phyloP scores from a whole-genome alignment of 495 filamentous ascomycete genomes.

The Lophiostoma macrostomum region DNA sequence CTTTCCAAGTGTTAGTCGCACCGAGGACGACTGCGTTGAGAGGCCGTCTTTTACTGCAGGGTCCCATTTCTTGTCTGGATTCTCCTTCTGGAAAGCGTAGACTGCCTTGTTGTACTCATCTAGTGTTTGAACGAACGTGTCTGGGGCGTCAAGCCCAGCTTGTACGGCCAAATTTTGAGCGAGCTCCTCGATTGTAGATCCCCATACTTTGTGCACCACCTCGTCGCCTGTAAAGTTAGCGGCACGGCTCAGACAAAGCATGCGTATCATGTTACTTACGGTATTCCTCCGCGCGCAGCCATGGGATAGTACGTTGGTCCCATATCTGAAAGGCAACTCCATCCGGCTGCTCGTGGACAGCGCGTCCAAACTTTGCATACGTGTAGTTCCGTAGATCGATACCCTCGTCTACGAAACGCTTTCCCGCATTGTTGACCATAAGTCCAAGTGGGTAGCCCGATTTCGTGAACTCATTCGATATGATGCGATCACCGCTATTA shows the following conservation, averaged over 20 bases:
- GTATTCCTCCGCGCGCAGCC: constrained; percentile 59
- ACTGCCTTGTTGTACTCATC: constrained; percentile 54
- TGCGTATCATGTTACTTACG: no score
- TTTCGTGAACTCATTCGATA: constrained; percentile 65
- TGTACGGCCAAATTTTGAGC: constrained; percentile 47
- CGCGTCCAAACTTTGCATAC: constrained; percentile 58
- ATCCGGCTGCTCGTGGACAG: constrained; percentile 54
- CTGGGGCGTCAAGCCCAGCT: constrained; percentile 44
- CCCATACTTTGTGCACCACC: constrained; percentile 50
- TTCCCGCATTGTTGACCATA: constrained; percentile 57
- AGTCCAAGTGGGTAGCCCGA: constrained; percentile 63
- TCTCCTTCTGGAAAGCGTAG: constrained; percentile 38
- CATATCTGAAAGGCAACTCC: constrained; percentile 61
- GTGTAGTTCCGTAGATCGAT: constrained; percentile 62
- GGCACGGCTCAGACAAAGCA: no score
- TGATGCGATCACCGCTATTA: constrained; percentile 49
- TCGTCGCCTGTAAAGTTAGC: no score
- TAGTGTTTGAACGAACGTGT: constrained; percentile 49
- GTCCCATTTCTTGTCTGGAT: constrained; percentile 48
- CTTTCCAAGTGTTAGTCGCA: constrained; percentile 48
- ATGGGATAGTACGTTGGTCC: constrained; percentile 49
- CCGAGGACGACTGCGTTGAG: constrained; percentile 48
- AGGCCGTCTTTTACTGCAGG: constrained; percentile 57
- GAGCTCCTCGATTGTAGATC: constrained; percentile 50
- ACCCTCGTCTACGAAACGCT: constrained; percentile 63